Evolutionary conservation across 225 moss, liverwort and hornwort genomes (phyloP).

Genomic region (Physcomitrium patens): DNA sequence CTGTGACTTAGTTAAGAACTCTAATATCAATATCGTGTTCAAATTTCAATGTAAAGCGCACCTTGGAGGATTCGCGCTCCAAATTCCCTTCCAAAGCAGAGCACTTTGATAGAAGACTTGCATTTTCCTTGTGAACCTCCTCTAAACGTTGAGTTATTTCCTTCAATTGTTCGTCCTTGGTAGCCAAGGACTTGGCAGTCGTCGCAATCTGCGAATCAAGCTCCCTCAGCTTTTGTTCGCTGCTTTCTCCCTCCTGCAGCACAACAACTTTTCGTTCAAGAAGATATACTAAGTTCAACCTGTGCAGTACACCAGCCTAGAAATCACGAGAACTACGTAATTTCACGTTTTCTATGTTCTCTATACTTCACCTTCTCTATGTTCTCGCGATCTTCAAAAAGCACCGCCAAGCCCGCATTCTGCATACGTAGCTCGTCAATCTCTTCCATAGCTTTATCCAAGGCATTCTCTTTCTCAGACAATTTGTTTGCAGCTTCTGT

Average conservation of each 20-base stretch:
- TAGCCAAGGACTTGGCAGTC: no score
- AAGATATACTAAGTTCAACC: no score
- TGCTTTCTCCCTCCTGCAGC: no score
- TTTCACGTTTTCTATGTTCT: no score
- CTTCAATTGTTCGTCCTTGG: no score
- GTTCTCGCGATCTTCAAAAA: background rate
- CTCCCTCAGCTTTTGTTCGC: no score
- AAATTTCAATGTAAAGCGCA: background rate
- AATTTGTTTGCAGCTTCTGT: background rate
- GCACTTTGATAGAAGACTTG: slow-evolving; percentile 6
- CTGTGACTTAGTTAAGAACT: background rate
- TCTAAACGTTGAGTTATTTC: no score
- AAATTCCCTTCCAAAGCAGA: background rate
- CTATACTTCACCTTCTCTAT: slow-evolving; percentile 1
- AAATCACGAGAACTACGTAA: no score
- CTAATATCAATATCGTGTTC: background rate
- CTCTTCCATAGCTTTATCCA: background rate
- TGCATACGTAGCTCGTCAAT: background rate
- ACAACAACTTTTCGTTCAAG: no score
- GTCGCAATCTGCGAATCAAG: no score
- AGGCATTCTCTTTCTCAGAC: slow-evolving; percentile 4
- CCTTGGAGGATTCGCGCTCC: slow-evolving; percentile 2
- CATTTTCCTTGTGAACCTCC: slow-evolving; percentile 2
- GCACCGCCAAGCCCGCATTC: slow-evolving; percentile 2
- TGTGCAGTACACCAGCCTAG: no score